Conservation (phyloP, 2,329 filamentous ascomycete species). For the Talaromyces sp. region DNA sequence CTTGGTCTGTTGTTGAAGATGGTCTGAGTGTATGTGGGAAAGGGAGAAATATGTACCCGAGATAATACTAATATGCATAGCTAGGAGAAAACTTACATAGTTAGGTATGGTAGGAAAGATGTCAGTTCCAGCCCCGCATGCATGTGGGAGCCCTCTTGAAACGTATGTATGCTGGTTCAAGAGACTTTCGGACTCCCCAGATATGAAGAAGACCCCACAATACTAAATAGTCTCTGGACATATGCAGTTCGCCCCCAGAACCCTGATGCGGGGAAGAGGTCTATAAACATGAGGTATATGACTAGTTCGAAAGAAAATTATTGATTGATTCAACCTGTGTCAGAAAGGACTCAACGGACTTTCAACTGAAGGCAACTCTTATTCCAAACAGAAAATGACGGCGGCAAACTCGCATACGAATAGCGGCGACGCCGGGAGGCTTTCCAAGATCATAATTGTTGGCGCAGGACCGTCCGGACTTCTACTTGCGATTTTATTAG, state of each 20-base stretch:
- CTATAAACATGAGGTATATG: background rate
- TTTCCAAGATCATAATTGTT: constrained; percentile 24
- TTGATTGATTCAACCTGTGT: background rate
- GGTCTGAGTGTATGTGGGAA: background rate
- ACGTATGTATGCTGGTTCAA: background rate
- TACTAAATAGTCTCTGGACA: background rate
- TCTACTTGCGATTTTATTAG: constrained; percentile 30
- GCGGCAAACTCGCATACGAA: background rate
- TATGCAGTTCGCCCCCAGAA: background rate
- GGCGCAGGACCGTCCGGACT: constrained; percentile 34
- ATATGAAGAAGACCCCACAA: background rate
- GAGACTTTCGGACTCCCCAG: background rate
- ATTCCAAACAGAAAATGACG: background rate
- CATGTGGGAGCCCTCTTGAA: background rate
- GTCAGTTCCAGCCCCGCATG: background rate
- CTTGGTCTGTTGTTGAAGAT: background rate
- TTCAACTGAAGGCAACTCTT: background rate
- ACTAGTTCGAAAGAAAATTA: background rate
- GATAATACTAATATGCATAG: too few species aligned
- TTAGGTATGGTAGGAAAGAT: background rate
- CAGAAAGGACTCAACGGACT: background rate
- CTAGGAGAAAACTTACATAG: too few species aligned
- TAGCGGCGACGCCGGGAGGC: background rate
- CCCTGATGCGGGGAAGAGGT: background rate
- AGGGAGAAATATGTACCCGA: too few species aligned